phyloP scores from a whole-genome alignment of 352 stramenopile species.

The Phytophthora crassamura region DNA sequence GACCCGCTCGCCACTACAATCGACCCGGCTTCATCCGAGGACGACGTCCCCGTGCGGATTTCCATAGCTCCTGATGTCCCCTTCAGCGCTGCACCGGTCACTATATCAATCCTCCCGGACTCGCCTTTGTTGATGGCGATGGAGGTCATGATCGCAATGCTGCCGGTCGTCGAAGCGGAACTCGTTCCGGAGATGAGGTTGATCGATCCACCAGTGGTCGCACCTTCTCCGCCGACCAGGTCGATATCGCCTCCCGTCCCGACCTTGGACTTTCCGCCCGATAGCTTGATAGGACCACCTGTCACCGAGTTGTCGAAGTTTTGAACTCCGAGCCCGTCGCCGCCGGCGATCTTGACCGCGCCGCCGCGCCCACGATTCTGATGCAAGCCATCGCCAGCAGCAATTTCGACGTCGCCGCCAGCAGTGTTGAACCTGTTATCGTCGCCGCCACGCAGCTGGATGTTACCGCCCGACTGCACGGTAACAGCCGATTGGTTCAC shows the following conservation, averaged over 20 bases:
- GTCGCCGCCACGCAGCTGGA: constrained; percentile 69
- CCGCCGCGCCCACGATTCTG: constrained; percentile 84
- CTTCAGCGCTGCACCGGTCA: constrained; percentile 33
- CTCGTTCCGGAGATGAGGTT: constrained; percentile 50
- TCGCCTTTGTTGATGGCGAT: constrained; percentile 15
- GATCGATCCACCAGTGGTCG: constrained; percentile 59
- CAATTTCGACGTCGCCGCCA: constrained; percentile 58
- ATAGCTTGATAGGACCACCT: constrained; percentile 73
- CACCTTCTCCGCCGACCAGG: constrained; percentile 51
- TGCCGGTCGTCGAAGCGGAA: constrained; percentile 52
- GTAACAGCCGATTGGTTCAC: constrained; percentile 49
- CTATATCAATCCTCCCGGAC: constrained; percentile 41
- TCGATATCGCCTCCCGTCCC: constrained; percentile 71
- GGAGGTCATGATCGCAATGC: constrained; percentile 49
- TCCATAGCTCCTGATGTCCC: constrained; percentile 47
- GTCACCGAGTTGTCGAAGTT: constrained; percentile 80
- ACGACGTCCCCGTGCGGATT: constrained; percentile 49
- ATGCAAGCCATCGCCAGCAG: constrained; percentile 74
- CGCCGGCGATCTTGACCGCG: constrained; percentile 71
- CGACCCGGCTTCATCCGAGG: constrained; percentile 30
- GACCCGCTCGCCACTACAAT: constrained; percentile 45
- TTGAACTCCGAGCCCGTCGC: constrained; percentile 65
- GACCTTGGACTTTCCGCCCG: constrained; percentile 65
- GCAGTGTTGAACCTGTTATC: constrained; percentile 76
- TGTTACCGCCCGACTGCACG: constrained; percentile 53